A percentile compares a stretch with the other conserved stretches of the same genome.
phyloP scores from a whole-genome alignment of 306 rosid genomes.

The Glycine latifolia region DNA sequence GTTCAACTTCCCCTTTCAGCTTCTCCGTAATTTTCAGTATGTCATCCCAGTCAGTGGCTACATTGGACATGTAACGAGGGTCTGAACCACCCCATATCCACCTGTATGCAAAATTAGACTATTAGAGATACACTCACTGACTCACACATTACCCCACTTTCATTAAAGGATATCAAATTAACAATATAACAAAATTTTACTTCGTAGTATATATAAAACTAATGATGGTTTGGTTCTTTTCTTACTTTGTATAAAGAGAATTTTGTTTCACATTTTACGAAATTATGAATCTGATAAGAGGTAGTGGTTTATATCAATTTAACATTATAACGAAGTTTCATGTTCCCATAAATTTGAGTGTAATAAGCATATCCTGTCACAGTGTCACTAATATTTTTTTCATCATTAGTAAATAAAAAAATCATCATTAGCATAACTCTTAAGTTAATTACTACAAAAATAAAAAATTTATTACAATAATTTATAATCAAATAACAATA shows the following conservation, averaged over 20 bases:
- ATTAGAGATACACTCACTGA: too few relatives aligned
- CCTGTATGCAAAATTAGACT: constrained; percentile 55
- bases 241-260: neutral
- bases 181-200: neutral
- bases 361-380: too few relatives aligned
- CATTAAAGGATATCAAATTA: neutral
- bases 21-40: constrained; percentile 56
- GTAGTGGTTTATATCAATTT: neutral
- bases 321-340: neutral
- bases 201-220: neutral
- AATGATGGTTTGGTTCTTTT: neutral
- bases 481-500: too few relatives aligned
- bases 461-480: too few relatives aligned
- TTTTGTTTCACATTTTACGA: neutral
- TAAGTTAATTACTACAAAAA: too few relatives aligned
- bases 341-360: neutral
- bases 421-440: too few relatives aligned
- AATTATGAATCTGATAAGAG: too few relatives aligned
- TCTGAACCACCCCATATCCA: constrained; percentile 94
- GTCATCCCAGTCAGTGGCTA: constrained; percentile 67
- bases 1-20: constrained; percentile 51
- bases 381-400: too few relatives aligned
- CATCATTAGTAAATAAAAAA: too few relatives aligned
- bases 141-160: neutral
- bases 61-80: constrained; percentile 61